Percentiles rank a stretch among this genome's conserved stretches.
Evolutionary conservation across 176 grass and related monocot genomes (phyloP).

Genomic region (Musa schizocarpa): DNA sequence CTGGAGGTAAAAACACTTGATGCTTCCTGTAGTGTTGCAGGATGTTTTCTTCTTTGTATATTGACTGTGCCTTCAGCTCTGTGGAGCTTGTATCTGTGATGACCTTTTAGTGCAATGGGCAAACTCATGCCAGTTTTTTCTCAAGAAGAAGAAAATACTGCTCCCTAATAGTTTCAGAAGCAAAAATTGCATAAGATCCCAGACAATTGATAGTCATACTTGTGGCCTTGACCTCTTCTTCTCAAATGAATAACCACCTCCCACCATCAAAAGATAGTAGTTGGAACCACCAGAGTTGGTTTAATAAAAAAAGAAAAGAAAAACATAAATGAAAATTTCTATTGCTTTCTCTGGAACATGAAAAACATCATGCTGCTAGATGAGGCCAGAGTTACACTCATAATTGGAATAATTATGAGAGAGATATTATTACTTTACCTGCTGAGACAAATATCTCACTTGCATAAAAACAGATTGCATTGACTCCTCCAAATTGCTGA

Average conservation of each 20-base stretch:
- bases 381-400: not conserved
- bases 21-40: not conserved
- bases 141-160: not conserved
- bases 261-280: not conserved
- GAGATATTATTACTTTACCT: slow-evolving; percentile 33
- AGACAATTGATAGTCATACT: not conserved
- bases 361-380: not conserved
- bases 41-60: not conserved
- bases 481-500: slow-evolving; percentile 88
- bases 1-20: not conserved
- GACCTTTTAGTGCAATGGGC: no score
- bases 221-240: not conserved
- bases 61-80: not conserved
- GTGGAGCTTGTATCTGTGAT: no score
- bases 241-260: not conserved
- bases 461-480: slow-evolving; percentile 79
- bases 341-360: not conserved
- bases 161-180: not conserved
- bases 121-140: no score
- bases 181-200: not conserved
- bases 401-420: not conserved
- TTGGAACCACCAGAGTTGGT: not conserved
- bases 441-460: slow-evolving; percentile 93
- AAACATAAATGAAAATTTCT: no score
- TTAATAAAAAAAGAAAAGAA: no score